These are phyloP conservation scores for Colletotrichum acutatum DNA, from an alignment of 2,329 filamentous ascomycete genomes.

Conservation along the genomic window DNA sequence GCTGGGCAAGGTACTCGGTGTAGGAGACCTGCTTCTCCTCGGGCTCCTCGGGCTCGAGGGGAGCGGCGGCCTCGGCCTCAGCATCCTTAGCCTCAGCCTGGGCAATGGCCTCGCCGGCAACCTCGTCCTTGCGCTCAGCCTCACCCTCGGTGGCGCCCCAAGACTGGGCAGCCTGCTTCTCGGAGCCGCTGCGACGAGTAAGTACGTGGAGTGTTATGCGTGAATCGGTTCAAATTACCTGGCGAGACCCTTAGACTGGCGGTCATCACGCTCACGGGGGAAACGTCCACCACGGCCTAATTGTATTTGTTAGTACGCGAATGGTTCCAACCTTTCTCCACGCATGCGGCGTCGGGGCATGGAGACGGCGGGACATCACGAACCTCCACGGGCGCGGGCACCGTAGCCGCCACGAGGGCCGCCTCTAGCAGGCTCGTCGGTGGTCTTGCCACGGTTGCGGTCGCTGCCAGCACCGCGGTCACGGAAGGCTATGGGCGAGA, in stretches of 20 bases:
- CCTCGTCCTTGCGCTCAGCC: conserved; percentile 90
- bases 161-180: conserved; percentile 88
- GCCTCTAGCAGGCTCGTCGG: conserved; percentile 71
- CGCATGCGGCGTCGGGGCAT: neutral
- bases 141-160: conserved; percentile 88
- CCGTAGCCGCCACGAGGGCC: conserved; percentile 67
- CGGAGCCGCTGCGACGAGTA: conserved; percentile 70
- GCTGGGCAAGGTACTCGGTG: conserved; percentile 83
- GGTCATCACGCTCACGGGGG: conserved; percentile 66
- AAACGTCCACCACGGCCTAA: conserved; percentile 65
- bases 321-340: neutral
- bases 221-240: conserved; percentile 50
- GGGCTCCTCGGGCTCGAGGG: conserved; percentile 72
- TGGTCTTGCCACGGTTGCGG: conserved; percentile 84
- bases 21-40: conserved; percentile 94
- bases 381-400: conserved; percentile 71
- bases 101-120: conserved; percentile 90
- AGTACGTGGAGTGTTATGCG: conserved; percentile 22
- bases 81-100: conserved; percentile 83
- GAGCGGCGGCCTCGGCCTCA: conserved; percentile 64
- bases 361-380: conserved; percentile 40
- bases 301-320: conserved; percentile 9
- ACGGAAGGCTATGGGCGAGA: conserved; percentile 76
- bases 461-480: conserved; percentile 84
- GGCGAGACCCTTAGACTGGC: conserved; percentile 60